These are phyloP conservation scores for Colletotrichum cordylinicola DNA, from an alignment of 2,329 filamentous ascomycete genomes.

Conservation along the genomic window DNA sequence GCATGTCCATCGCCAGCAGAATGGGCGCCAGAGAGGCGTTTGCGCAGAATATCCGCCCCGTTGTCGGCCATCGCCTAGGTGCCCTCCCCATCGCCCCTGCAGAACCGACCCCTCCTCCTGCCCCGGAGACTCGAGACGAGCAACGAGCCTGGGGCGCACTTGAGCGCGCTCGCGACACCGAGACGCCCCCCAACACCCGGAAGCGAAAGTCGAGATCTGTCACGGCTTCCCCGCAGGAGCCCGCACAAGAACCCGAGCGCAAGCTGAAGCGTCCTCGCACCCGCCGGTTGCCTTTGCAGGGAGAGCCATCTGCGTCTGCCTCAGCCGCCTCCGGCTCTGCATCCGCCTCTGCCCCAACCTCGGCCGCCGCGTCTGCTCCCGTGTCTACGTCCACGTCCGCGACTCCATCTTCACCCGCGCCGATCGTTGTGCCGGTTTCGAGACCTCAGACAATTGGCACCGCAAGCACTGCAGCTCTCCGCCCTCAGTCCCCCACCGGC, in stretches of 20 bases:
- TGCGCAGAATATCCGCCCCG: constrained; percentile 61
- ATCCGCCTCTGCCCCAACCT: constrained; percentile 8
- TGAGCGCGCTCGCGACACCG: constrained; percentile 79
- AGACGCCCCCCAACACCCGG: constrained; percentile 58
- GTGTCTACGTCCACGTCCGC: constrained; percentile 8
- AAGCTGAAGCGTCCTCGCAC: constrained; percentile 89
- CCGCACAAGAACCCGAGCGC: constrained; percentile 73
- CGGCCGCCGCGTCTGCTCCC: constrained; percentile 27
- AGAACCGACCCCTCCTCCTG: constrained; percentile 31
- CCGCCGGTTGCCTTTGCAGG: constrained; percentile 62
- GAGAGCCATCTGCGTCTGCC: constrained; percentile 52
- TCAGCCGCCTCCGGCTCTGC: constrained; percentile 19
- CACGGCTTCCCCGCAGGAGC: constrained; percentile 73
- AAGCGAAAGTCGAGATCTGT: constrained; percentile 78
- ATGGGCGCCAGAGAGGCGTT: constrained; percentile 79
- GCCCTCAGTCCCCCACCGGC: constrained; percentile 19
- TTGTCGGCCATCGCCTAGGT: constrained; percentile 68
- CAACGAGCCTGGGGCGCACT: constrained; percentile 88
- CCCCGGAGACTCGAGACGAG: constrained; percentile 78
- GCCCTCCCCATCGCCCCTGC: constrained; percentile 38
- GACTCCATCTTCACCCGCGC: constrained; percentile 26
- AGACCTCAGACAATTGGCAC: constrained; percentile 17
- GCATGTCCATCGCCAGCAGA: constrained; percentile 80
- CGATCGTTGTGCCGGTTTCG: constrained; percentile 23
- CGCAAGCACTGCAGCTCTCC: neutral